Evolutionary conservation across 1,284 basidiomycete genomes (phyloP).

Genomic region (Fomitiporia mediterranea): DNA sequence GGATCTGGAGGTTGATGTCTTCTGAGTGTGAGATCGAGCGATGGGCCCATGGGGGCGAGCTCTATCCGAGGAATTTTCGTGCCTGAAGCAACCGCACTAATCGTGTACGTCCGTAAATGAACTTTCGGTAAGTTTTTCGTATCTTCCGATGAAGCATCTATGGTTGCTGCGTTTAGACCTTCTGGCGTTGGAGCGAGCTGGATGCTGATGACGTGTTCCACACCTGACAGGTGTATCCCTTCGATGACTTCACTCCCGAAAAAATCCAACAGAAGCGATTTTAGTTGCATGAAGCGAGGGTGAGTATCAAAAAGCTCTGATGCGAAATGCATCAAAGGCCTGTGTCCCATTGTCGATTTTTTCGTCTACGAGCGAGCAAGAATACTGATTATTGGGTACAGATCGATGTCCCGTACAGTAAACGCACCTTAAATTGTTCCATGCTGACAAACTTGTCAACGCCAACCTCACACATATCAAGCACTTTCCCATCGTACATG

Average conservation of each 20-base stretch:
- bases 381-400: not conserved
- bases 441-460: slow-evolving; percentile 80
- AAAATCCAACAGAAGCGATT: slow-evolving; percentile 88
- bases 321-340: slow-evolving; percentile 93
- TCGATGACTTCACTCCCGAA: slow-evolving; percentile 86
- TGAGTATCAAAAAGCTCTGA: slow-evolving; percentile 91
- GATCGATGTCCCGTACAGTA: slow-evolving; percentile 4
- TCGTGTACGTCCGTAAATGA: slow-evolving; percentile 86
- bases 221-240: slow-evolving; percentile 77
- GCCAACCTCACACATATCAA: slow-evolving; percentile 96
- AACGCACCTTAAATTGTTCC: slow-evolving; percentile 75
- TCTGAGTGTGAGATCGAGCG: slow-evolving; percentile 79
- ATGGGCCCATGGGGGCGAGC: slow-evolving; percentile 88
- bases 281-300: slow-evolving; percentile 87
- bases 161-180: slow-evolving; percentile 42
- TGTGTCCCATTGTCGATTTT: slow-evolving; percentile 88
- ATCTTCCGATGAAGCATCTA: slow-evolving; percentile 32
- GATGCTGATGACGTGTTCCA: slow-evolving; percentile 91
- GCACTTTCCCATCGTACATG: slow-evolving; percentile 82
- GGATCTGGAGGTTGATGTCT: slow-evolving; percentile 72
- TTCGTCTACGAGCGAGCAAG: slow-evolving; percentile 48
- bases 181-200: slow-evolving; percentile 67
- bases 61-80: slow-evolving; percentile 77
- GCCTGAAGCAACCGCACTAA: slow-evolving; percentile 72
- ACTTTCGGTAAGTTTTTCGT: slow-evolving; percentile 65